Conservation (phyloP, 495 filamentous ascomycete species). For the Rostrohypoxylon terebratum region DNA sequence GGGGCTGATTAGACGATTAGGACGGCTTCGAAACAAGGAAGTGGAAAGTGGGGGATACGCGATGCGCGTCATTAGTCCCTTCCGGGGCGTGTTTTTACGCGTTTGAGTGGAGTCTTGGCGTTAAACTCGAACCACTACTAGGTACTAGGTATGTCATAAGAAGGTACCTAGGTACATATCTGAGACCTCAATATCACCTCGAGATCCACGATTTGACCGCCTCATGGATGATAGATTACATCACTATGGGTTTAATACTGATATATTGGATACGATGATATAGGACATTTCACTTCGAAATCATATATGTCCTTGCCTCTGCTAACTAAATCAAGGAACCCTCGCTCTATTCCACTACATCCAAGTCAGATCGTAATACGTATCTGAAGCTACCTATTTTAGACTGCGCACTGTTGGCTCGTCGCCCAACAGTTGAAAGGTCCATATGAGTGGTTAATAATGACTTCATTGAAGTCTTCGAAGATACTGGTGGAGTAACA, state of each 20-base stretch:
- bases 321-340: too few species aligned
- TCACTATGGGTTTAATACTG: background rate
- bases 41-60: slow-evolving; percentile 29
- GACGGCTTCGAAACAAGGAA: slow-evolving; percentile 26
- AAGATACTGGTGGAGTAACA: too few species aligned
- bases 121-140: background rate
- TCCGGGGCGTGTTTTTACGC: slow-evolving; percentile 41
- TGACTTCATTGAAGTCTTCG: too few species aligned
- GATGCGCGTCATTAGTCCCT: slow-evolving; percentile 31
- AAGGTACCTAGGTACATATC: slow-evolving; percentile 6
- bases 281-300: background rate
- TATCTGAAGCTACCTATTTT: too few species aligned
- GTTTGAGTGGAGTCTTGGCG: slow-evolving; percentile 26
- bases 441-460: too few species aligned
- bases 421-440: too few species aligned
- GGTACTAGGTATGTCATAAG: slow-evolving; percentile 12
- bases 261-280: too few species aligned
- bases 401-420: too few species aligned
- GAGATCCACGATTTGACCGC: slow-evolving; percentile 2
- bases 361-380: too few species aligned
- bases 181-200: background rate
- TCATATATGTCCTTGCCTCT: too few species aligned
- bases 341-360: too few species aligned
- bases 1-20: slow-evolving; percentile 33
- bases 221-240: background rate